Base-by-base conservation (phyloP, 768 basidiomycete genomes). In the Multifurca ochricompacta region DNA sequence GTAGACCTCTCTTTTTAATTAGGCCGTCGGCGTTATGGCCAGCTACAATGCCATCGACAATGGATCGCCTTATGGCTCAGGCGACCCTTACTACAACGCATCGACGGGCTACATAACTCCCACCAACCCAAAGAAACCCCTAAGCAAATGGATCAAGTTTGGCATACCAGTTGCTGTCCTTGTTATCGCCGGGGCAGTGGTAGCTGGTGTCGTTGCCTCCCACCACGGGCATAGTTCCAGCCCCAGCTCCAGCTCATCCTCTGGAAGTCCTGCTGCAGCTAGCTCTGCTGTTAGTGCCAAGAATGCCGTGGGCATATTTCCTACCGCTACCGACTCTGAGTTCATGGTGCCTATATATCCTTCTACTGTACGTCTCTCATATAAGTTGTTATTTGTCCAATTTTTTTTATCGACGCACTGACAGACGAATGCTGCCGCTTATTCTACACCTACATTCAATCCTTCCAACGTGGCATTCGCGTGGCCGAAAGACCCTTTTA, bases 301-400 rank as follows among this genome's bases (percentile, higher is more conserved):
- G 69, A 70, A 77, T 36, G 73, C 73, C n/a, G 55, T 82, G 30
- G 87, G 85, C 18, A 66, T 80, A 36, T 89, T 83, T 64, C 80
- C 92, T 27, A 85, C 85, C 2, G 81, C 82, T 5, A 96, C 93
- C 16, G 77, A 93, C 65, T 80, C 81, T 63, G 75, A 80, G 45
- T 95, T 81, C 66, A 77, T 85, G 73, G 74, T 91, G 51, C 94
- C 94, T 0, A 65, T 93, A 25, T 95, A 94, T 67, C 90, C 92
- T 6, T 84, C 89, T 18, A 89, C 89, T 5, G 93, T 94, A 58
- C 73, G 90, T 79, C 21, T 53, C 28, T 40, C 51, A 50, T 34
- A 11, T 40, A 19, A 27, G 7, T 2, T 21, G 31, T 39, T 14
- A 6, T 11, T 25, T 16, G 49, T 18, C 18, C 19, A 35, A 32